phyloP scores from a whole-genome alignment of 2,329 filamentous ascomycete genomes.

The Nectriaceae sp. region DNA sequence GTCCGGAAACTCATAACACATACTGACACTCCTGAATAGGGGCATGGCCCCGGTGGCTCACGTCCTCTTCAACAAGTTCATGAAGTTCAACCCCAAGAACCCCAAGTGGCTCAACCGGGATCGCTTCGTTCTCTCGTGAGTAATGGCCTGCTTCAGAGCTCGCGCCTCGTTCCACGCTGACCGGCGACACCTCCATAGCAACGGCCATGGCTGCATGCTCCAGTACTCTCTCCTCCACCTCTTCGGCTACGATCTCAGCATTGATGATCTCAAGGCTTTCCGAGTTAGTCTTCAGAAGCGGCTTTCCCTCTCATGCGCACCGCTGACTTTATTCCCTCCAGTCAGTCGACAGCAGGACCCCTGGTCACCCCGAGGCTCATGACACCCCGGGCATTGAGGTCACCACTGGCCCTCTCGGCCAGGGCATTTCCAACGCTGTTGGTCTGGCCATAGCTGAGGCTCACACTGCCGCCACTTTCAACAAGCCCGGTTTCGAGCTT shows the following conservation, averaged over 20 bases:
- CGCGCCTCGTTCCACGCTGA: slow-evolving; percentile 14
- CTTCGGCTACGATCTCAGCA: slow-evolving; percentile 82
- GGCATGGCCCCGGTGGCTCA: slow-evolving; percentile 92
- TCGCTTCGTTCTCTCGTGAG: slow-evolving; percentile 98
- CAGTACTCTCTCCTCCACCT: slow-evolving; percentile 98
- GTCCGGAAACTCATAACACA: slow-evolving; percentile 5
- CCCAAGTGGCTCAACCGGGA: slow-evolving; percentile 96
- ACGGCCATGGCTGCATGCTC: slow-evolving; percentile 99
- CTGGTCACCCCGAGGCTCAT: slow-evolving; percentile 94
- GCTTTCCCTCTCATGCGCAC: slow-evolving; percentile 5
- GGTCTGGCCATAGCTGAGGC: slow-evolving; percentile 96
- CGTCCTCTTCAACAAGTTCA: slow-evolving; percentile 98
- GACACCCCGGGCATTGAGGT: slow-evolving; percentile 97
- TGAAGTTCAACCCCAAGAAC: slow-evolving; percentile 99
- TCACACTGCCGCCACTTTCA: slow-evolving; percentile 88
- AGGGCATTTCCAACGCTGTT: slow-evolving; percentile 96
- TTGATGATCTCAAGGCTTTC: slow-evolving; percentile 96
- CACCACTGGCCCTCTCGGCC: slow-evolving; percentile 95
- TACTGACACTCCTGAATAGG: slow-evolving; percentile 47
- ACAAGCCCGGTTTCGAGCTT: slow-evolving; percentile 91
- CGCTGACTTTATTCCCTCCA: slow-evolving; percentile 27
- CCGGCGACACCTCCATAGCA: slow-evolving; percentile 54
- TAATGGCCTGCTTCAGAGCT: slow-evolving; percentile 29
- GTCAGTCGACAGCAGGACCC: slow-evolving; percentile 72
- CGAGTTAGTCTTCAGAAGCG: slow-evolving; percentile 64